These are phyloP conservation scores for Dalbergia oliveri DNA, from an alignment of 306 rosid species.

Conservation along the genomic window DNA sequence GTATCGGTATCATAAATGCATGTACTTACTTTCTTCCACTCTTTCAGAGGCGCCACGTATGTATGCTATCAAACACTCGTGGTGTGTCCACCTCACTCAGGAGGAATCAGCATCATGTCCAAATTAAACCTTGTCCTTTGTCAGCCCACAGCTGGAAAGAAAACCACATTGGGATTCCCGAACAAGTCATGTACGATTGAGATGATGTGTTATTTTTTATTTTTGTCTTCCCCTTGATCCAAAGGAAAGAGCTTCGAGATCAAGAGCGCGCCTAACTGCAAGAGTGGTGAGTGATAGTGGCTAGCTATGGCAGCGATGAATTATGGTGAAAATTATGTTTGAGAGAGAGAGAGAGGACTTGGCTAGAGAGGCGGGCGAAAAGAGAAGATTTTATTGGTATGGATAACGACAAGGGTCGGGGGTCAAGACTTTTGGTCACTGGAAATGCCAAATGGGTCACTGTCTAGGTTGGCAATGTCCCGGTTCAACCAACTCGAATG, in stretches of 20 bases:
- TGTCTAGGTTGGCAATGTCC: slow-evolving; percentile 24
- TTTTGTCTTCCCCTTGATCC: not conserved
- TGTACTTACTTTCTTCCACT: not conserved
- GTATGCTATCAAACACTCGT: not conserved
- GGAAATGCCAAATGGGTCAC: slow-evolving; percentile 34
- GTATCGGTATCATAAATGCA: slow-evolving; percentile 50
- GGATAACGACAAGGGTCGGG: slow-evolving; percentile 9
- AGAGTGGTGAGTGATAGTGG: too few species aligned
- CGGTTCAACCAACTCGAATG: slow-evolving; percentile 40
- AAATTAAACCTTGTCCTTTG: not conserved
- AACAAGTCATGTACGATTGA: not conserved
- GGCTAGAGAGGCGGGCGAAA: not conserved
- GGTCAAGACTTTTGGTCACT: slow-evolving; percentile 11
- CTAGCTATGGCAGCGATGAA: not conserved
- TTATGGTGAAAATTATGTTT: not conserved
- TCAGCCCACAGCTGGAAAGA: slow-evolving; percentile 1
- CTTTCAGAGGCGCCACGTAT: not conserved
- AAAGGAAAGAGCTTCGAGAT: not conserved
- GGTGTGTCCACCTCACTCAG: not conserved
- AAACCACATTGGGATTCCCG: slow-evolving; percentile 24
- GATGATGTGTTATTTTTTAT: not conserved
- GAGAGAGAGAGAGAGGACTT: not conserved
- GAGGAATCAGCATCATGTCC: not conserved
- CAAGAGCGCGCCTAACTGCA: too few species aligned
- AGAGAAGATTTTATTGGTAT: slow-evolving; percentile 7